These are phyloP conservation scores for Eragrostis curvula DNA, from an alignment of 176 grass and related monocot species.

Conservation along the genomic window DNA sequence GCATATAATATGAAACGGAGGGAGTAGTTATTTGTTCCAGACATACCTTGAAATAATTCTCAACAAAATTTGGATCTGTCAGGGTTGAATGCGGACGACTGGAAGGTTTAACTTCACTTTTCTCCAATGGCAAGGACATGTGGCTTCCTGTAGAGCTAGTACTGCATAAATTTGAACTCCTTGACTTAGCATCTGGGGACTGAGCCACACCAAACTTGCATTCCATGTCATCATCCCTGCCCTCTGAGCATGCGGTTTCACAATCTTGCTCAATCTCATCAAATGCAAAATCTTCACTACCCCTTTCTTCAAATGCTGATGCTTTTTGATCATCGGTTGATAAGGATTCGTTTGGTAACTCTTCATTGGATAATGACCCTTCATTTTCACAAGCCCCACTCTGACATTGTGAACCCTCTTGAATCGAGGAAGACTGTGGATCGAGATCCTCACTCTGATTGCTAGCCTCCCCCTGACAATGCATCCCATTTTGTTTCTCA, in stretches of 20 bases:
- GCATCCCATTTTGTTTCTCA: constrained; percentile 51
- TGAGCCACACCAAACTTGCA: constrained; percentile 25
- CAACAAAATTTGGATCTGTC: constrained; percentile 93
- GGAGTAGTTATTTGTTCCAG: constrained; percentile 24
- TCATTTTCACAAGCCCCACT: constrained; percentile 28
- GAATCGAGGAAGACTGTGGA: constrained; percentile 42
- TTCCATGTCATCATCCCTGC: constrained; percentile 41
- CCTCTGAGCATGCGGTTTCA: constrained; percentile 52
- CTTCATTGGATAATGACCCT: constrained; percentile 38
- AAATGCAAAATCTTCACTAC: constrained; percentile 36
- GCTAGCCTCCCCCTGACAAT: constrained; percentile 5
- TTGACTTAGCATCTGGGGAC: constrained; percentile 51
- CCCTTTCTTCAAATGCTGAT: constrained; percentile 45
- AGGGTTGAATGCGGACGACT: constrained; percentile 75
- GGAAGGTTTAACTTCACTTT: constrained; percentile 52
- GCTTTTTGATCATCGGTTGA: constrained; percentile 44
- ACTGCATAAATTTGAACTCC: constrained; percentile 49
- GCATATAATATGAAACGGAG: too few species aligned
- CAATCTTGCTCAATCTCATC: constrained; percentile 41
- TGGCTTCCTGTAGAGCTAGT: constrained; percentile 44
- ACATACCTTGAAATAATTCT: constrained; percentile 94
- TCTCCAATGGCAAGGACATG: constrained; percentile 34
- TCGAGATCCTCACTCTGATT: constrained; percentile 35
- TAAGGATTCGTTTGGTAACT: constrained; percentile 39
- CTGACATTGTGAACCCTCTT: constrained; percentile 40